Percentiles rank a stretch among this genome's conserved stretches.
These are phyloP conservation scores for Mycena latifolia DNA, from an alignment of 768 basidiomycete genomes.

Conservation along the genomic window DNA sequence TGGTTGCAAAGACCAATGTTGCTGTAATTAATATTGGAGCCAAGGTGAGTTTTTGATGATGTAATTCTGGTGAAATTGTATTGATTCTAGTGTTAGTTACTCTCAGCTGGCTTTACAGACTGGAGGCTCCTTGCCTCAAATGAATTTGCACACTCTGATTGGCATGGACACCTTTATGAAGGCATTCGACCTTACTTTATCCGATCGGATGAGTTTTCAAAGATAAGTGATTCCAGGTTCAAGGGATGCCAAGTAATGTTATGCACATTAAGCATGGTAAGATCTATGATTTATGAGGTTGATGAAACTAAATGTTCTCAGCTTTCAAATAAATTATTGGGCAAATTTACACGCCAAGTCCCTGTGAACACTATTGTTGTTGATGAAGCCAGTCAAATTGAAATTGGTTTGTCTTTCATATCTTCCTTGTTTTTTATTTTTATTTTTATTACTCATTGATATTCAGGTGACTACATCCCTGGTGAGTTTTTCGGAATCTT, in stretches of 20 bases:
- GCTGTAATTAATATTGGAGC: conserved; percentile 89
- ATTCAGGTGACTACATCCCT: conserved; percentile 37
- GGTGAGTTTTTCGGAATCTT: conserved; percentile 9
- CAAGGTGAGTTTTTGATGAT: conserved; percentile 12
- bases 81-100: conserved; percentile 57
- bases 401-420: conserved; percentile 54
- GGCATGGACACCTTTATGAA: conserved; percentile 86
- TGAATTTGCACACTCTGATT: conserved; percentile 69
- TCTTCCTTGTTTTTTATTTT: conserved; percentile 50
- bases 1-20: conserved; percentile 88
- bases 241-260: conserved; percentile 69
- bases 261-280: conserved; percentile 80
- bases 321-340: conserved; percentile 59
- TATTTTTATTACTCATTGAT: conserved; percentile 1
- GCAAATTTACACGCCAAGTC: conserved; percentile 48
- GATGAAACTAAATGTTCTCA: not conserved
- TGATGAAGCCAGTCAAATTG: conserved; percentile 79
- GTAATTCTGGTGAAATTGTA: not conserved
- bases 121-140: conserved; percentile 81
- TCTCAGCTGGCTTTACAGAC: conserved; percentile 60
- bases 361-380: conserved; percentile 66
- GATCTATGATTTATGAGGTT: not conserved
- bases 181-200: conserved; percentile 65
- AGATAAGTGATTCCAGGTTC: conserved; percentile 40
- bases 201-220: conserved; percentile 54